Conservation (phyloP, 352 stramenopile species). For the Globisporangium carolinianum region DNA sequence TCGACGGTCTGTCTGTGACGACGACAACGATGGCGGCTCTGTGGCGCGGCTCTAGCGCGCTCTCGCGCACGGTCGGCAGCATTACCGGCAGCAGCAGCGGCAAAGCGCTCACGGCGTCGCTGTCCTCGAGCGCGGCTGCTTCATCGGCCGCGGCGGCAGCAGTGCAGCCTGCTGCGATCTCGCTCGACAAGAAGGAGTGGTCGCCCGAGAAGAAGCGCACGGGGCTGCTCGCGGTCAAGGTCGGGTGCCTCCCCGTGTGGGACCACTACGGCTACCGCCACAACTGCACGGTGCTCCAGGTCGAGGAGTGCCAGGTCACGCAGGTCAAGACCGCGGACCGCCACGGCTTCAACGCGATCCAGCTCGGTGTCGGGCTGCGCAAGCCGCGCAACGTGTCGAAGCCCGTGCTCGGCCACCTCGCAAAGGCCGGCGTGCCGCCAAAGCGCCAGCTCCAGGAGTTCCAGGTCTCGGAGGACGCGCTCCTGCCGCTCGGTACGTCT, state of each 20-base stretch:
- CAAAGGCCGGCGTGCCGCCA: slow-evolving; percentile 87
- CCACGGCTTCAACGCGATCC: slow-evolving; percentile 93
- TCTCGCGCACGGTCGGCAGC: slow-evolving; percentile 11
- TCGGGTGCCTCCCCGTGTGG: slow-evolving; percentile 99
- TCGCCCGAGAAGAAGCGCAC: slow-evolving; percentile 81
- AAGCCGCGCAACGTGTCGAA: slow-evolving; percentile 96
- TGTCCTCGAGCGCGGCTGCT: slow-evolving; percentile 6
- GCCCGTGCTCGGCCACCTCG: slow-evolving; percentile 88
- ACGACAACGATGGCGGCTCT: slow-evolving; percentile 2
- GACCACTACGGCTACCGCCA: slow-evolving; percentile 96
- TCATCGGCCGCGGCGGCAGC: slow-evolving; percentile 2
- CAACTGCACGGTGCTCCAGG: slow-evolving; percentile 92
- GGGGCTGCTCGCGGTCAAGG: slow-evolving; percentile 92
- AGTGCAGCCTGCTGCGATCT: slow-evolving; percentile 5
- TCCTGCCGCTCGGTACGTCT: slow-evolving; percentile 71
- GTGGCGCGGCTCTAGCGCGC: slow-evolving; percentile 29
- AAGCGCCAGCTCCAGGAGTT: slow-evolving; percentile 96
- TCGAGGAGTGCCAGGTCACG: slow-evolving; percentile 91
- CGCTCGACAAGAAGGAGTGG: slow-evolving; percentile 33
- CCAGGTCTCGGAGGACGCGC: slow-evolving; percentile 85
- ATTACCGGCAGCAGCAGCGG: neutral
- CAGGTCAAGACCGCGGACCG: slow-evolving; percentile 93
- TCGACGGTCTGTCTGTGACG: too few relatives aligned
- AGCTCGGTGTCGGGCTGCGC: slow-evolving; percentile 94
- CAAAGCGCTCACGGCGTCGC: slow-evolving; percentile 12